These are phyloP conservation scores for Cryptococcus maquisensis DNA, from an alignment of 1,284 basidiomycete genomes.

Conservation along the genomic window DNA sequence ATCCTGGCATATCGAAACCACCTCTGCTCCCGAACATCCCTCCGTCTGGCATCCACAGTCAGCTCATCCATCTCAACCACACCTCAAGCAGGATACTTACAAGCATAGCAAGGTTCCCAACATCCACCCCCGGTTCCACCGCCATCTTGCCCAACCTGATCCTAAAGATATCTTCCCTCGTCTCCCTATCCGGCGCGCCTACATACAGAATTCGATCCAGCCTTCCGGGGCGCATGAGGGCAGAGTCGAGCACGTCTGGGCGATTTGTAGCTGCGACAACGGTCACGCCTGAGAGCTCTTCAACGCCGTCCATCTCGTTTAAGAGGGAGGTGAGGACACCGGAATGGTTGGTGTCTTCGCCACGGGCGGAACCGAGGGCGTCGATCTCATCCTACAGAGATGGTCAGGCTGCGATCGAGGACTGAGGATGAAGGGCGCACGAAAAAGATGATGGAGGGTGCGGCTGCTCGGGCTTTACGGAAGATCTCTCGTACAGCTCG, in stretches of 20 bases:
- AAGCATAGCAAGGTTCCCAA: slow-evolving; percentile 66
- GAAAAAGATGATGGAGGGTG: slow-evolving; percentile 95
- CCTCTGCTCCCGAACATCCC: slow-evolving; percentile 95
- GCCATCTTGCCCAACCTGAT: slow-evolving; percentile 78
- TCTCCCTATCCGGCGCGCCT: slow-evolving; percentile 76
- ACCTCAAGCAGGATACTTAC: slow-evolving; percentile 51
- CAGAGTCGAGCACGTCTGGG: slow-evolving; percentile 88
- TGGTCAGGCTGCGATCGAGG: background rate
- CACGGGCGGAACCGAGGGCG: slow-evolving; percentile 76
- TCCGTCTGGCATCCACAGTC: slow-evolving; percentile 59
- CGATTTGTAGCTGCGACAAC: slow-evolving; percentile 95
- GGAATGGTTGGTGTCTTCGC: slow-evolving; percentile 60
- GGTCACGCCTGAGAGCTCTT: slow-evolving; percentile 86
- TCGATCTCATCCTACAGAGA: slow-evolving; percentile 86
- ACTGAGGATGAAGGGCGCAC: slow-evolving; percentile 54
- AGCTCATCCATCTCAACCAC: background rate
- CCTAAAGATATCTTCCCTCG: slow-evolving; percentile 76
- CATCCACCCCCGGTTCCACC: slow-evolving; percentile 64
- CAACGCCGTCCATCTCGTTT: slow-evolving; percentile 98
- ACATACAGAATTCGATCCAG: slow-evolving; percentile 95
- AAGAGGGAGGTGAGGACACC: slow-evolving; percentile 89
- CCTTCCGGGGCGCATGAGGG: slow-evolving; percentile 88
- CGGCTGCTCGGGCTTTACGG: slow-evolving; percentile 84
- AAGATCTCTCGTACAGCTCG: slow-evolving; percentile 92
- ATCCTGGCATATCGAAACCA: slow-evolving; percentile 89